These are phyloP conservation scores for Adansonia digitata DNA, from an alignment of 345 rosid genomes.

Conservation along the genomic window DNA sequence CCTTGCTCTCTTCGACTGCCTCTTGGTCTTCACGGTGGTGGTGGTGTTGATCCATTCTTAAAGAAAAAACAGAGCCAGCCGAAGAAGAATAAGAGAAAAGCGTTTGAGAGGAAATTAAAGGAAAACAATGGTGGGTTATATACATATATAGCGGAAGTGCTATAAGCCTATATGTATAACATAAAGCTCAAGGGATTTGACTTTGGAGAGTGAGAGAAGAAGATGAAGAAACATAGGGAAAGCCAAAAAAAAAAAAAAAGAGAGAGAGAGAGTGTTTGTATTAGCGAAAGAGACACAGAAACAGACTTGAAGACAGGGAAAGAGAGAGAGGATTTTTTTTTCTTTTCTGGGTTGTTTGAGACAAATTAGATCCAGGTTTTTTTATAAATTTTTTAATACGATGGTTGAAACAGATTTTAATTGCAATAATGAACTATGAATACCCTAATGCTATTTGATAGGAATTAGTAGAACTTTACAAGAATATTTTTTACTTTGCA, in stretches of 20 bases:
- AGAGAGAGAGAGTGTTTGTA: slow-evolving; percentile 1
- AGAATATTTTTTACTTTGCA: neutral
- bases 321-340: slow-evolving; percentile 10
- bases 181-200: slow-evolving; percentile 25
- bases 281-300: slow-evolving; percentile 1
- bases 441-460: neutral
- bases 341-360: neutral
- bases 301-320: neutral
- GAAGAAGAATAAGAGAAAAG: neutral
- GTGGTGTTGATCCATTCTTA: slow-evolving; percentile 27
- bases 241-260: no score
- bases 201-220: slow-evolving; percentile 13
- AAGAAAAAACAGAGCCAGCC: neutral
- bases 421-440: no score
- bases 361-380: neutral
- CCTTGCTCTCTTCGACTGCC: slow-evolving; percentile 1
- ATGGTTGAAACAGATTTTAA: no score
- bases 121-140: neutral
- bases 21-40: slow-evolving; percentile 14
- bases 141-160: neutral
- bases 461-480: neutral
- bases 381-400: no score
- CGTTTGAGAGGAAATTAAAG: neutral
- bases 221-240: neutral
- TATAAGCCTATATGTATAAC: neutral